phyloP scores from a whole-genome alignment of 441 rosid species.

The Eutrema salsugineum region DNA sequence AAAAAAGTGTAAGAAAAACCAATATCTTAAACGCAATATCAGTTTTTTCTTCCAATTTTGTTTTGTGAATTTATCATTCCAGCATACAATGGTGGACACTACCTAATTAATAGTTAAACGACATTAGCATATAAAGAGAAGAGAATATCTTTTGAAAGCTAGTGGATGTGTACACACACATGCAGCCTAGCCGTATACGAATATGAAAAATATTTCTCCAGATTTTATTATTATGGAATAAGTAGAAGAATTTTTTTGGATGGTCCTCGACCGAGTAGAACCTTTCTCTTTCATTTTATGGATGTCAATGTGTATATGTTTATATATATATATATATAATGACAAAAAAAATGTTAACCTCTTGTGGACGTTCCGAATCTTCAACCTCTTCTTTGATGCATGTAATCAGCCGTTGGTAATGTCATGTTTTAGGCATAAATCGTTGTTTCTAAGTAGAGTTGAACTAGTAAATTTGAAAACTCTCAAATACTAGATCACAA shows the following conservation, averaged over 20 bases:
- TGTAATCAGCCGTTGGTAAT: background rate
- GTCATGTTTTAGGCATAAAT: background rate
- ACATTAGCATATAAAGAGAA: background rate
- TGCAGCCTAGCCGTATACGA: conserved; percentile 18
- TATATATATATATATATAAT: too few relatives aligned
- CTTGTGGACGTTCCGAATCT: too few relatives aligned
- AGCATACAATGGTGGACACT: background rate
- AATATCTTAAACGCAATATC: background rate
- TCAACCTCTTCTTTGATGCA: background rate
- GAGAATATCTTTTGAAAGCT: background rate
- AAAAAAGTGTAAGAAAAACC: too few relatives aligned
- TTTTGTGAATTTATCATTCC: background rate
- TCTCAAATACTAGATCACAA: background rate
- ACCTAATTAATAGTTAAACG: background rate
- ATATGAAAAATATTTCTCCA: background rate
- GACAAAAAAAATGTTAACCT: too few relatives aligned
- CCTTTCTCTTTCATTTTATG: background rate
- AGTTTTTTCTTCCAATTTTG: background rate
- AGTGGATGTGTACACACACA: conserved; percentile 18
- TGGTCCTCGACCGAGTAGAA: conserved; percentile 22
- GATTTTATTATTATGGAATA: background rate
- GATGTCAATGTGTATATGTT: conserved; percentile 8
- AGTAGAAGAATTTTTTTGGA: conserved; percentile 12
- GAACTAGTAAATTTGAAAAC: background rate
- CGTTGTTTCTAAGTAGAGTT: background rate